Percentiles rank a stretch among this genome's conserved stretches.
Conservation (phyloP, 1,139 yeast genomes). For the Geotrichum candidum region DNA sequence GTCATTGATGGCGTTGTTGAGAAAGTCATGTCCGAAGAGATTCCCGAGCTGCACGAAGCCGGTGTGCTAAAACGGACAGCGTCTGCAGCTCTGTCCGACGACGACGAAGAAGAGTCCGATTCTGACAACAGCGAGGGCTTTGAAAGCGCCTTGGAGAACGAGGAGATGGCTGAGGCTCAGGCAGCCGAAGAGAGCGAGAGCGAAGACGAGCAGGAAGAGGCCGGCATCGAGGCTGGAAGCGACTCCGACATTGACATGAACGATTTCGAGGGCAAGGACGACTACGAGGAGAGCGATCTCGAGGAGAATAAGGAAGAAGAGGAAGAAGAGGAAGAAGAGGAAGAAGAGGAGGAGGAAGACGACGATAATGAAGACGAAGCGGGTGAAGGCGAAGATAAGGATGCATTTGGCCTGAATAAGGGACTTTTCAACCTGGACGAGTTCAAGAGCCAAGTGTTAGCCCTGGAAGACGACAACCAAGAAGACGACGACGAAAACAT, state of each 20-base stretch:
- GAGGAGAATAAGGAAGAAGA: constrained; percentile 21
- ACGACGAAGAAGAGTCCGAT: constrained; percentile 23
- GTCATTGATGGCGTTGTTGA: constrained; percentile 68
- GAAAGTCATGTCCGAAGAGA: constrained; percentile 40
- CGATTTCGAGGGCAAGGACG: constrained; percentile 24
- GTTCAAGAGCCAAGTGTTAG: constrained; percentile 74
- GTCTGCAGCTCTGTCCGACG: constrained; percentile 20
- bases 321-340: constrained; percentile 27
- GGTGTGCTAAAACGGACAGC: constrained; percentile 21
- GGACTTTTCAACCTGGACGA: constrained; percentile 81
- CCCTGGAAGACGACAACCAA: constrained; percentile 44
- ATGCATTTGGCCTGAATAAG: constrained; percentile 65
- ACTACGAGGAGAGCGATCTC: constrained; percentile 17
- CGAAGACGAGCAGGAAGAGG: constrained; percentile 19
- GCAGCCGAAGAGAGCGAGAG: constrained; percentile 17
- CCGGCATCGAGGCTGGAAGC: constrained; percentile 15
- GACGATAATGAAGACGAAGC: constrained; percentile 27
- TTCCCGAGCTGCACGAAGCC: constrained; percentile 20
- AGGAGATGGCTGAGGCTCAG: constrained; percentile 12
- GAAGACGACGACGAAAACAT: constrained; percentile 73
- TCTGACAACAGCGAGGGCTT: constrained; percentile 26
- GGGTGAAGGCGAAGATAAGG: constrained; percentile 22
- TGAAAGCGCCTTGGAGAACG: constrained; percentile 20
- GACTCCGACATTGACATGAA: constrained; percentile 18
- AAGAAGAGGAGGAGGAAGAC: constrained; percentile 28